A percentile compares a stretch with the other conserved stretches of the same genome.
Conservation (phyloP, 1,139 yeast species). For the Debaryomycetaceae sp. region DNA sequence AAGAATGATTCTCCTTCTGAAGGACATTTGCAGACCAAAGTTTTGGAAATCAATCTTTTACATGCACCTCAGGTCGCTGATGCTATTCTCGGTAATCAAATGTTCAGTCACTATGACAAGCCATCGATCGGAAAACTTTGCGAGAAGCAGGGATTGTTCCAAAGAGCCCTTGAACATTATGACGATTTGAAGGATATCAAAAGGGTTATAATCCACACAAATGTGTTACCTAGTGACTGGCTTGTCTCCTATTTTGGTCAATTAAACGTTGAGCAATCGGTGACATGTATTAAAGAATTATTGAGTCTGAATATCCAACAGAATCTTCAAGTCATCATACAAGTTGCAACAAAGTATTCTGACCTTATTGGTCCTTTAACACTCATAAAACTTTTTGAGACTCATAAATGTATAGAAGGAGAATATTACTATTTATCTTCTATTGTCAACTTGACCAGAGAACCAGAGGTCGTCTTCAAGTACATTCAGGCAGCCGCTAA, state of each 20-base stretch:
- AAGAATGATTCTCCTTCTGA: conserved; percentile 93
- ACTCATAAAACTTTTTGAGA: conserved; percentile 88
- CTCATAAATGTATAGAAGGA: conserved; percentile 88
- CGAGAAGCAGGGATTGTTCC: conserved; percentile 91
- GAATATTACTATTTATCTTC: conserved; percentile 90
- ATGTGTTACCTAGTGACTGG: conserved; percentile 89
- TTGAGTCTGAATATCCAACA: conserved; percentile 77
- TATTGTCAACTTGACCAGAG: conserved; percentile 89
- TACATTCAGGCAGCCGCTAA: conserved; percentile 93
- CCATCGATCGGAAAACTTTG: conserved; percentile 88
- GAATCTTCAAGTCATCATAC: conserved; percentile 89
- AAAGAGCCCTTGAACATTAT: conserved; percentile 93
- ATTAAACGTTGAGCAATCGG: conserved; percentile 89
- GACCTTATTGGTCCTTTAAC: conserved; percentile 87
- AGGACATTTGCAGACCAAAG: conserved; percentile 93
- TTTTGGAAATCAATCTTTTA: conserved; percentile 85
- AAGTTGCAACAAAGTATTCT: conserved; percentile 94
- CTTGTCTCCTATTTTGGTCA: conserved; percentile 89
- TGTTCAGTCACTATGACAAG: conserved; percentile 94
- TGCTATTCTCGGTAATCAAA: conserved; percentile 92
- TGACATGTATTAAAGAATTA: conserved; percentile 84
- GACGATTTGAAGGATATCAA: conserved; percentile 93
- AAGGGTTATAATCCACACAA: conserved; percentile 88
- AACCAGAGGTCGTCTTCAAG: conserved; percentile 92
- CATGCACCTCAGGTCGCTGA: conserved; percentile 99